Percentiles rank a stretch among this genome's conserved stretches.
Conservation (phyloP, 805 yeast species). For the Ogataea chonburiensis region DNA sequence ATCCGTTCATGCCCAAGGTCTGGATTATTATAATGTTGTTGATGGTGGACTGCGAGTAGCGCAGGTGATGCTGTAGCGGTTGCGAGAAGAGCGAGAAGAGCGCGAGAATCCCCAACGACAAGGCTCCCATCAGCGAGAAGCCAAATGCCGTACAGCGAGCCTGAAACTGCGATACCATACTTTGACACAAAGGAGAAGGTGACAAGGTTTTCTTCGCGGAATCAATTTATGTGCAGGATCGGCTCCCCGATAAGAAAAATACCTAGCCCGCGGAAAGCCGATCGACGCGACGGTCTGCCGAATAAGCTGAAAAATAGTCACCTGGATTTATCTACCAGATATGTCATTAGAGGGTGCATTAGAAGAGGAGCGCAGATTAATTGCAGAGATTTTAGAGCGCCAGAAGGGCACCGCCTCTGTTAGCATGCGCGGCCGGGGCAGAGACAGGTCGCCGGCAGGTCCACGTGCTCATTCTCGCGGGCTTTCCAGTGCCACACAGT, state of each 20-base stretch:
- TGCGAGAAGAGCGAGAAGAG: conserved; percentile 64
- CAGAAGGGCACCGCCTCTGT: conserved; percentile 18
- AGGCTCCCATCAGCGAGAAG: conserved; percentile 29
- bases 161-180: conserved; percentile 10
- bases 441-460: conserved; percentile 17
- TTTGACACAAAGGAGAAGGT: too few relatives aligned
- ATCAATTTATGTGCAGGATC: too few relatives aligned
- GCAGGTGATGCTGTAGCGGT: conserved; percentile 55
- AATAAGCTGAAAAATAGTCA: conserved; percentile 3
- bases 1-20: conserved; percentile 78
- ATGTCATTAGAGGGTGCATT: conserved; percentile 37
- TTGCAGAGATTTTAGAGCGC: conserved; percentile 32
- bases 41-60: conserved; percentile 59
- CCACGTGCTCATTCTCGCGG: conserved; percentile 23
- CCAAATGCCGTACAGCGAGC: conserved; percentile 27
- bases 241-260: conserved; percentile 12
- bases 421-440: conserved; percentile 23
- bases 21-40: conserved; percentile 74
- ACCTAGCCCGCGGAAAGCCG: conserved; percentile 3
- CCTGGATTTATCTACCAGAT: conserved; percentile 1
- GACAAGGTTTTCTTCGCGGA: too few relatives aligned
- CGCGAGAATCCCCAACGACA: conserved; percentile 33
- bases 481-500: conserved; percentile 24
- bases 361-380: conserved; percentile 34
- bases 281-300: conserved; percentile 9